A percentile compares a stretch with the other conserved stretches of the same genome.
Conservation (phyloP, 352 stramenopile species). For the Globisporangium spiculum region DNA sequence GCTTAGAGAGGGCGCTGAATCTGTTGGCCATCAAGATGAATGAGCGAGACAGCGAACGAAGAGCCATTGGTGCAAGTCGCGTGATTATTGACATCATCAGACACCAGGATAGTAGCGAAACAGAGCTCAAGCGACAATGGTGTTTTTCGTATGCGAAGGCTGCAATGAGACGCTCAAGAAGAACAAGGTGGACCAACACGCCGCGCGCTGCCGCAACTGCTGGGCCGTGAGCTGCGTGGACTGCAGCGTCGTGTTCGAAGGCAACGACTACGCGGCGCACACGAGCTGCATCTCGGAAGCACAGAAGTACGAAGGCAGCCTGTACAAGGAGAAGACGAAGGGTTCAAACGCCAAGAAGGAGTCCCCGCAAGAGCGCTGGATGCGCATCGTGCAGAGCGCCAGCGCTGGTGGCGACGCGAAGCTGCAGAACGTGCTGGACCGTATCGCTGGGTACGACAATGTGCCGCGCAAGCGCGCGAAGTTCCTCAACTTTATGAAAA, state of each 20-base stretch:
- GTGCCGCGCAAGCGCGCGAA: slow-evolving; percentile 93
- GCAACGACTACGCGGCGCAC: slow-evolving; percentile 87
- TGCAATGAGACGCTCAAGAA: slow-evolving; percentile 94
- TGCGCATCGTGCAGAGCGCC: slow-evolving; percentile 62
- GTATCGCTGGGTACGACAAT: slow-evolving; percentile 85
- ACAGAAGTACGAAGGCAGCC: slow-evolving; percentile 91
- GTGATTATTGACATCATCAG: neutral
- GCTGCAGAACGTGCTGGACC: slow-evolving; percentile 65
- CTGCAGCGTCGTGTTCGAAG: slow-evolving; percentile 89
- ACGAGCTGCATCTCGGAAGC: slow-evolving; percentile 93
- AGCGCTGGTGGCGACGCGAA: slow-evolving; percentile 46
- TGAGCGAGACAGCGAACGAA: neutral
- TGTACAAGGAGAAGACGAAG: slow-evolving; percentile 79
- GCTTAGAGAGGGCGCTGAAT: neutral
- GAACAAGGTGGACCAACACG: slow-evolving; percentile 91
- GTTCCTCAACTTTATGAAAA: slow-evolving; percentile 91
- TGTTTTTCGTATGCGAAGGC: slow-evolving; percentile 86
- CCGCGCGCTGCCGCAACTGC: slow-evolving; percentile 80
- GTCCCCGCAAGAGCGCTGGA: slow-evolving; percentile 87
- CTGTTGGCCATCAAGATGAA: neutral
- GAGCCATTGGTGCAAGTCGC: neutral
- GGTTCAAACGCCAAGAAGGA: slow-evolving; percentile 67
- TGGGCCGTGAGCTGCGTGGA: slow-evolving; percentile 93
- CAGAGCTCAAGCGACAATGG: slow-evolving; percentile 33
- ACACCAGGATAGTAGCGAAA: no score